phyloP scores from a whole-genome alignment of 495 filamentous ascomycete species.

The Aspergillus asperescens region DNA sequence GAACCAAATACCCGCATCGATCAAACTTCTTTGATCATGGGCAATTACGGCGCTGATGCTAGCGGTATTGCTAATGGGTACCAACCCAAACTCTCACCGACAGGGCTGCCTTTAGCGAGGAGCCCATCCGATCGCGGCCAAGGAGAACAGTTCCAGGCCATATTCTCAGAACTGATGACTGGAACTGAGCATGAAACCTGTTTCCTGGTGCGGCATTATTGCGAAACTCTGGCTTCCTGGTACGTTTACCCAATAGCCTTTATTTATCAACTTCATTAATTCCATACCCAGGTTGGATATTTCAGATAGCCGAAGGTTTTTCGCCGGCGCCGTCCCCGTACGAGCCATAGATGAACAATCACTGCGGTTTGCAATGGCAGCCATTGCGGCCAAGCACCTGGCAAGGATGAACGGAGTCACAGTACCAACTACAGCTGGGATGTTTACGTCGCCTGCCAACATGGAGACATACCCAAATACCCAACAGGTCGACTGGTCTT shows the following conservation, averaged over 20 bases:
- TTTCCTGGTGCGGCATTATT: conserved; percentile 37
- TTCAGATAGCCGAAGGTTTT: conserved; percentile 37
- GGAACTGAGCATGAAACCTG: conserved; percentile 38
- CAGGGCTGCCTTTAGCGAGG: conserved; percentile 13
- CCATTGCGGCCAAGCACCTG: conserved; percentile 40
- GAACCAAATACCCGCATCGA: neutral
- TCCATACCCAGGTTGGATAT: conserved; percentile 31
- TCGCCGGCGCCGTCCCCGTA: conserved; percentile 35
- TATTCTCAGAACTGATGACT: conserved; percentile 40
- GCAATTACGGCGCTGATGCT: neutral
- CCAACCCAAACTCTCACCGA: conserved; percentile 9
- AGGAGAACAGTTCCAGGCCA: conserved; percentile 36
- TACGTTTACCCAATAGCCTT: conserved; percentile 15
- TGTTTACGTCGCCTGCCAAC: conserved; percentile 32
- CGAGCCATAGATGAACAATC: conserved; percentile 31
- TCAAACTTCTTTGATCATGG: neutral
- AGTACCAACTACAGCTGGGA: conserved; percentile 16
- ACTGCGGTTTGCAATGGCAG: conserved; percentile 35
- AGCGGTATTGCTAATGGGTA: neutral
- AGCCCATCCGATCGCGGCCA: conserved; percentile 28
- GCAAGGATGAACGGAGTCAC: conserved; percentile 35
- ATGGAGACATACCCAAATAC: conserved; percentile 39
- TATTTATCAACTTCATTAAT: neutral
- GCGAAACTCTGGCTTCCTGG: conserved; percentile 35
- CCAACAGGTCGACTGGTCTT: conserved; percentile 35